Conservation (phyloP, 495 filamentous ascomycete species). For the Chlorociboria aeruginascens region DNA sequence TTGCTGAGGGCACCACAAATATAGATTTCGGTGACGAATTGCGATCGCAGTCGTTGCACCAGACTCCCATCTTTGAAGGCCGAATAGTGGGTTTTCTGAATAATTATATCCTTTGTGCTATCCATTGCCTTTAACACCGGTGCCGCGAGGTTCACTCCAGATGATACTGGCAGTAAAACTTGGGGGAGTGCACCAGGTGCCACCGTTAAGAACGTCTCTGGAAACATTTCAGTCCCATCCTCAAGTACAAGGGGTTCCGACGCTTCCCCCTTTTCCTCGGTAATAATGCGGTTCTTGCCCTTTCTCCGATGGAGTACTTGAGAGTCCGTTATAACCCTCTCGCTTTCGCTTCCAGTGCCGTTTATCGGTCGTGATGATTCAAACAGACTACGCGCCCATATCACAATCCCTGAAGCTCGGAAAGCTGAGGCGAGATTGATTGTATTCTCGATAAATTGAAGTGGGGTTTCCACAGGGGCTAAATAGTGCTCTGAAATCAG, state of each 20-base stretch:
- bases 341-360: conserved; percentile 19
- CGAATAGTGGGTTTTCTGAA: conserved; percentile 80
- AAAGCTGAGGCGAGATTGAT: conserved; percentile 58
- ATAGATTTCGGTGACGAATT: conserved; percentile 82
- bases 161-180: conserved; percentile 47
- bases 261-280: too few species aligned
- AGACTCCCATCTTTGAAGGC: conserved; percentile 67
- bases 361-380: conserved; percentile 28
- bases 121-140: conserved; percentile 44
- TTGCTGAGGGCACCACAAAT: conserved; percentile 86
- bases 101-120: conserved; percentile 46
- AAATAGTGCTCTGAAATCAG: conserved; percentile 62
- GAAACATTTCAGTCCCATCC: too few species aligned
- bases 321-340: conserved; percentile 28
- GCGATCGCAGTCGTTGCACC: conserved; percentile 56
- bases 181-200: conserved; percentile 29
- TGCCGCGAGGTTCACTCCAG: conserved; percentile 57
- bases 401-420: conserved; percentile 46
- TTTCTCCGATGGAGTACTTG: conserved; percentile 8
- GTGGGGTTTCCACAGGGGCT: conserved; percentile 50
- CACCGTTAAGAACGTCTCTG: conserved; percentile 53
- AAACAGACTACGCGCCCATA: conserved; percentile 79
- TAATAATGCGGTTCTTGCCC: not conserved
- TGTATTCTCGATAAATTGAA: conserved; percentile 56
- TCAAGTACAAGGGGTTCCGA: too few species aligned